Evolutionary conservation across 1,139 yeast species (phyloP), one percentile per base, ranked within the genome.

Genomic region (Kurtzmaniella quercitrusa): DNA sequence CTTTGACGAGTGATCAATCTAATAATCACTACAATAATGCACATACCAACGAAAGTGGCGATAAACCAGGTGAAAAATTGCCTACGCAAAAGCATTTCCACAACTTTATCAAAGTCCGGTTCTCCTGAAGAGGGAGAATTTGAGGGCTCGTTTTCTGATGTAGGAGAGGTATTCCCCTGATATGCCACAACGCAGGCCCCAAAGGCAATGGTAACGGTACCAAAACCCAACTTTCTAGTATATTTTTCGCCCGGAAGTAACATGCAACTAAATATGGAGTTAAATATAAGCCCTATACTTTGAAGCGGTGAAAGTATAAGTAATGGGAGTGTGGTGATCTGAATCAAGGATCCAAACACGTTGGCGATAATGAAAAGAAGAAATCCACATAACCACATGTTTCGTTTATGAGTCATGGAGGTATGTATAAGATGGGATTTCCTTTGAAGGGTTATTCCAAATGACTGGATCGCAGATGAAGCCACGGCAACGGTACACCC

Each of bases 161-260:
- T 23, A 16, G 60, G 50, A 18, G 55, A 53, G 17, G 56, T 53
- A 38, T 52, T 56, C 2, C 95, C 94, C 60, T 82, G 83, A 45
- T 76, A 81, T 0, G 95, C 96, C 37, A 88, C 86, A n/a, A 82
- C 61, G 48, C 84, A 71, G 0, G 96, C 96, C 0, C 96, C 96
- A 2, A 76, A 42, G 2, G 86, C 75, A 11, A 88, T 87, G 16
- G 85, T 61, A 1, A 76, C 55, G 0, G 96, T 88, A 1, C 96
- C 96, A 7, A 65, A 50, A 2, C 78, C 65, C 2, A 91, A 74
- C 43, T 65, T 68, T 33, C 53, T 51, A 2, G 93, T 82, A 59
- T 87, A 85, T 0, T 70, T 69, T 56, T 89, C 96, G 14, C 82
- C 73, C 9, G 88, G 75, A 16, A 89, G 60, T 20, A 87, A 50